Percentiles rank a stretch among this genome's conserved stretches.
Evolutionary conservation across 2,329 filamentous ascomycete species (phyloP).

Genomic region (Podosphaera xanthii): DNA sequence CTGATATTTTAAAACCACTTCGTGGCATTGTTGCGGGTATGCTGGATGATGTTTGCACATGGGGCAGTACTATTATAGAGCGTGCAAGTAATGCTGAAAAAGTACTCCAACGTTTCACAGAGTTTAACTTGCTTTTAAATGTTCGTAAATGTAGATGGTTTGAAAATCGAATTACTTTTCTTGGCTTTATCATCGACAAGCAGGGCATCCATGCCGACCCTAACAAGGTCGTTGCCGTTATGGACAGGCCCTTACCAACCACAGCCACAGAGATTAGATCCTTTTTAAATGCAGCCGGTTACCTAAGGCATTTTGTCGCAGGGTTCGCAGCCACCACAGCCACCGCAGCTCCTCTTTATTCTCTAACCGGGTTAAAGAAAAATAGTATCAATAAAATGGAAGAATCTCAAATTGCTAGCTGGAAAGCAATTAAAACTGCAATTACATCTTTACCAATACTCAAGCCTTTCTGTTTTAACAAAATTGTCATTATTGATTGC

Average conservation of each 20-base stretch:
- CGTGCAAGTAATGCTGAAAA: neutral
- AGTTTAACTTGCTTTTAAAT: neutral
- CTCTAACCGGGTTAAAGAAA: neutral
- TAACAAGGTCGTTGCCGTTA: neutral
- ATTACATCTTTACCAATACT: neutral
- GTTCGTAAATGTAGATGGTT: neutral
- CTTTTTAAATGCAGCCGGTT: neutral
- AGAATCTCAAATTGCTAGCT: neutral
- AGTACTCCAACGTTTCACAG: neutral
- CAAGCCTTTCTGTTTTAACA: neutral
- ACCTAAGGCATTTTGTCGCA: neutral
- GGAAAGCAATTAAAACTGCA: neutral
- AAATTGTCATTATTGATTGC: neutral
- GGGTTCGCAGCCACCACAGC: neutral
- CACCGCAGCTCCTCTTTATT: neutral
- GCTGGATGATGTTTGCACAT: neutral
- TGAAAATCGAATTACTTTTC: neutral
- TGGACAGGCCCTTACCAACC: neutral
- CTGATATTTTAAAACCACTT: neutral
- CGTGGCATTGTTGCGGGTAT: neutral
- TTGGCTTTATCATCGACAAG: neutral
- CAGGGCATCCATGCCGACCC: neutral
- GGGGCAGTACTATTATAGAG: neutral
- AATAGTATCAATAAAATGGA: neutral
- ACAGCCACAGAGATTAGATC: neutral